Evolutionary conservation across 768 basidiomycete genomes (phyloP).

Genomic region (Cystofilobasidium macerans): DNA sequence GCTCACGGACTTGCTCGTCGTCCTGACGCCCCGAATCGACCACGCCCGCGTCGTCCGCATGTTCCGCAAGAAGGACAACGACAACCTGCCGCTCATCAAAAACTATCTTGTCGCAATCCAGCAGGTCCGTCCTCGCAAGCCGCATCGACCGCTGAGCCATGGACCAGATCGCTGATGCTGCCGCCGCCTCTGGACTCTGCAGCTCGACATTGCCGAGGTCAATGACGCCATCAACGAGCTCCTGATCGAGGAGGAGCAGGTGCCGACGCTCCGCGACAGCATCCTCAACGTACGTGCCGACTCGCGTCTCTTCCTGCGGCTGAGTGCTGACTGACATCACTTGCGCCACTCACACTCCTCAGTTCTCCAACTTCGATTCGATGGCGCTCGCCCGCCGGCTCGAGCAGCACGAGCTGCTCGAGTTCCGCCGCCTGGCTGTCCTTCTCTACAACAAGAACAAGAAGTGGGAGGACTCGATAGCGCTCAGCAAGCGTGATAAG

Average conservation of each 20-base stretch:
- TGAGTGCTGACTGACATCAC: not conserved
- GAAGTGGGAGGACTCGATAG: constrained; percentile 93
- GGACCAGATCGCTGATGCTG: no score
- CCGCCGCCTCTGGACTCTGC: constrained; percentile 8
- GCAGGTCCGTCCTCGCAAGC: constrained; percentile 63
- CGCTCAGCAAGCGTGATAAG: constrained; percentile 89
- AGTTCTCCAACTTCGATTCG: constrained; percentile 92
- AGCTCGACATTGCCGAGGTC: constrained; percentile 92
- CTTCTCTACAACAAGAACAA: constrained; percentile 97
- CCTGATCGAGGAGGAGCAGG: constrained; percentile 98
- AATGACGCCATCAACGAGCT: constrained; percentile 97
- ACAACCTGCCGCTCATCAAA: constrained; percentile 90
- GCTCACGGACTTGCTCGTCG: constrained; percentile 82
- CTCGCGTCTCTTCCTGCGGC: not conserved
- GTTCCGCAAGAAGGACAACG: constrained; percentile 68
- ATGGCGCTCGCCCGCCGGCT: constrained; percentile 71
- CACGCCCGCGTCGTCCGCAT: constrained; percentile 89
- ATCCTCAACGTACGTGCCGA: constrained; percentile 56
- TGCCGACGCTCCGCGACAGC: constrained; percentile 91
- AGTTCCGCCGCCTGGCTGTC: constrained; percentile 87
- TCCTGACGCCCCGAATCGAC: constrained; percentile 86
- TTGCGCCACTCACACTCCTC: not conserved
- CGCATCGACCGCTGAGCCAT: no score
- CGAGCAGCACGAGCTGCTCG: constrained; percentile 80
- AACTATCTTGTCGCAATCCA: constrained; percentile 96